These are phyloP conservation scores for Rubia occidens DNA, from an alignment of 305 asterid species.

Conservation along the genomic window DNA sequence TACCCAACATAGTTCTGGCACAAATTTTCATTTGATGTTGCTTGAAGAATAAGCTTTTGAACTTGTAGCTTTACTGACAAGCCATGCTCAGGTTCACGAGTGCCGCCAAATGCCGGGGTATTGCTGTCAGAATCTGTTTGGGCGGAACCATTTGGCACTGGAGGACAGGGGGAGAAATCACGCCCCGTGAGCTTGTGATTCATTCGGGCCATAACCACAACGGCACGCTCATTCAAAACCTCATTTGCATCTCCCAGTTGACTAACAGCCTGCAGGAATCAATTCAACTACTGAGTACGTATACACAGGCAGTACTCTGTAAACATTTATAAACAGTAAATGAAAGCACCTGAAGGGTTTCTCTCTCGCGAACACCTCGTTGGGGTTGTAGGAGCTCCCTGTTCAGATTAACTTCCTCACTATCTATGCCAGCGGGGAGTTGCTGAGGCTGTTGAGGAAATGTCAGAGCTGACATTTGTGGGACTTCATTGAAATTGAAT, in stretches of 20 bases:
- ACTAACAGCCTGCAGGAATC: conserved; percentile 60
- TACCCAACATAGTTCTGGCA: conserved; percentile 99
- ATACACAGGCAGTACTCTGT: not conserved
- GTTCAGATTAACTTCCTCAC: conserved; percentile 51
- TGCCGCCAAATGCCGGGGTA: conserved; percentile 52
- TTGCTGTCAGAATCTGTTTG: conserved; percentile 61
- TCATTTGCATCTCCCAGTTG: conserved; percentile 98
- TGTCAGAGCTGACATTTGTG: conserved; percentile 70
- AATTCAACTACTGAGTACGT: conserved; percentile 16
- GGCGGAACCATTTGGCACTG: conserved; percentile 45
- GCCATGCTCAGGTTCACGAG: conserved; percentile 90
- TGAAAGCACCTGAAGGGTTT: conserved; percentile 70
- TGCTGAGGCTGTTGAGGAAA: conserved; percentile 52
- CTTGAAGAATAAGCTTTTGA: conserved; percentile 89
- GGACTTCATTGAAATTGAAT: conserved; percentile 92
- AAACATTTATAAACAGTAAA: not conserved
- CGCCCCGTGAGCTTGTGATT: conserved; percentile 92
- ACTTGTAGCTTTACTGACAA: conserved; percentile 91
- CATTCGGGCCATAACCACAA: conserved; percentile 96
- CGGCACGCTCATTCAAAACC: conserved; percentile 89
- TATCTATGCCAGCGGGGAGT: conserved; percentile 46
- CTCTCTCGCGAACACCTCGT: conserved; percentile 83
- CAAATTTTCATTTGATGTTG: conserved; percentile 77
- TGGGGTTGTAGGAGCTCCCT: conserved; percentile 79
- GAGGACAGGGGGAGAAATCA: conserved; percentile 55